phyloP scores from a whole-genome alignment of 176 grass and related monocot genomes.

The Rhynchospora tenuis region DNA sequence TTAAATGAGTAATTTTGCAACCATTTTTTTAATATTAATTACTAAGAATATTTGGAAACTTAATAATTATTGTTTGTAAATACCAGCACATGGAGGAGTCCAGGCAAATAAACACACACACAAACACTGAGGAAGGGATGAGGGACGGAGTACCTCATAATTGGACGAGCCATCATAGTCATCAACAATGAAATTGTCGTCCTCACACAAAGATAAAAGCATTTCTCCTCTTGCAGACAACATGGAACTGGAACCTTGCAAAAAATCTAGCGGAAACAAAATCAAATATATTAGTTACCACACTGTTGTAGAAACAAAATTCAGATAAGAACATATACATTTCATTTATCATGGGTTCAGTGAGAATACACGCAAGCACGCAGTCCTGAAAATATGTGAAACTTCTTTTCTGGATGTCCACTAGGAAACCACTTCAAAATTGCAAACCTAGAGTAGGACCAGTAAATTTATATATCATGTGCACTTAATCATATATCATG shows the following conservation, averaged over 20 bases:
- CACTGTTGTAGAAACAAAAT: background rate
- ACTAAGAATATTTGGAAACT: background rate
- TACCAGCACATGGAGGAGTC: background rate
- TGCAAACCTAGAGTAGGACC: background rate
- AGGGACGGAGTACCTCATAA: constrained; percentile 48
- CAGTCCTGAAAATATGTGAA: background rate
- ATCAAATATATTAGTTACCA: background rate
- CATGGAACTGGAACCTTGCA: constrained; percentile 70
- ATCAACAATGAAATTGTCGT: constrained; percentile 84
- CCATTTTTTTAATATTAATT: background rate
- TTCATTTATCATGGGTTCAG: background rate
- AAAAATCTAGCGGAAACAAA: constrained; percentile 43
- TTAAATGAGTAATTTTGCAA: background rate
- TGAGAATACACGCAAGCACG: background rate
- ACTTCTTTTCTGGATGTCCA: background rate
- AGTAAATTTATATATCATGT: too few species aligned
- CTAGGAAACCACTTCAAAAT: background rate
- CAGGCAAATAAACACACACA: background rate
- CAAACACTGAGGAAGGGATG: background rate
- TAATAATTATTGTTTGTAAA: background rate
- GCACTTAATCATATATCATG: too few species aligned
- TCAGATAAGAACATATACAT: background rate
- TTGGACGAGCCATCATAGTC: constrained; percentile 45
- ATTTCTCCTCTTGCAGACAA: constrained; percentile 55
- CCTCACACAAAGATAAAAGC: constrained; percentile 49